Conservation (phyloP, 257 asterid species). For the Solanum paucissectum region DNA sequence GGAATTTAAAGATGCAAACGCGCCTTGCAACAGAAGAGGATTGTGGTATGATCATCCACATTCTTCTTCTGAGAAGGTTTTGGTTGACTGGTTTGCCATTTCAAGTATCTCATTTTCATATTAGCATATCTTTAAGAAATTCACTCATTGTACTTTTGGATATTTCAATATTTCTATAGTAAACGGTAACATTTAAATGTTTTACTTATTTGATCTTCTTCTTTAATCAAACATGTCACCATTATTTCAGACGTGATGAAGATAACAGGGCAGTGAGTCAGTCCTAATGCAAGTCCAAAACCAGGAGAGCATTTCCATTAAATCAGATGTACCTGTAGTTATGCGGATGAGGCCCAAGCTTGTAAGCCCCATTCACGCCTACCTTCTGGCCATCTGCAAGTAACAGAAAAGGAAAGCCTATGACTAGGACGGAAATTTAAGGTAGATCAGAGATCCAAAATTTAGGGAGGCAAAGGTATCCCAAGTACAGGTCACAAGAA, state of each 20-base stretch:
- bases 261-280: neutral
- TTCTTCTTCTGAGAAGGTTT: neutral
- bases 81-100: neutral
- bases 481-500: neutral
- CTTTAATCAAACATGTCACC: neutral
- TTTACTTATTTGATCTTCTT: neutral
- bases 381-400: neutral
- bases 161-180: neutral
- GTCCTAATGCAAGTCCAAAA: neutral
- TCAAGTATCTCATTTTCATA: neutral
- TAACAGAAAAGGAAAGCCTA: neutral
- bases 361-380: neutral
- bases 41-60: neutral
- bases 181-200: neutral
- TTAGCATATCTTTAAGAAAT: neutral
- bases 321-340: neutral
- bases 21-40: neutral
- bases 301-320: neutral
- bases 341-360: neutral
- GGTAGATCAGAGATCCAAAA: neutral
- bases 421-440: neutral
- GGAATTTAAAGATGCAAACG: neutral
- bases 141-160: neutral
- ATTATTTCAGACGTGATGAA: neutral
- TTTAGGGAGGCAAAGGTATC: neutral